phyloP scores from a whole-genome alignment of 495 filamentous ascomycete species.

The Parachaetomium inaequale region DNA sequence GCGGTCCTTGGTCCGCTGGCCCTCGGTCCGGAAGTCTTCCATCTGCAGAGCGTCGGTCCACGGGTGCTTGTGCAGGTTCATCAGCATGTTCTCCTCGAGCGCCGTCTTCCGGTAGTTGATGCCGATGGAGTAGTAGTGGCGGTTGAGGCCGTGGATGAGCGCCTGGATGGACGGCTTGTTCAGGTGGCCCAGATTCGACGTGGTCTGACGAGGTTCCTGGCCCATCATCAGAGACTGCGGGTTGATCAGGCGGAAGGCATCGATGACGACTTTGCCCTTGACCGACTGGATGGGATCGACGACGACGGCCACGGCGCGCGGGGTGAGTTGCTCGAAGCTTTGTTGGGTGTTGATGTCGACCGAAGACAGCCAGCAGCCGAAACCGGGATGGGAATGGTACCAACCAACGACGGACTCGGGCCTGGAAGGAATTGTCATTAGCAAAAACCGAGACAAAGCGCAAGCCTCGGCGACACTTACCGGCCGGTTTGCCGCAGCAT shows the following conservation, averaged over 20 bases:
- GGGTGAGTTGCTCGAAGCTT: slow-evolving; percentile 95
- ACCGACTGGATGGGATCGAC: slow-evolving; percentile 98
- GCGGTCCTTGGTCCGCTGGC: slow-evolving; percentile 73
- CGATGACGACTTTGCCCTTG: slow-evolving; percentile 98
- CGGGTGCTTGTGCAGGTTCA: slow-evolving; percentile 98
- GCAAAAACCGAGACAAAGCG: neutral
- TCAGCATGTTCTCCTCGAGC: slow-evolving; percentile 98
- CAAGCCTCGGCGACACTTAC: slow-evolving; percentile 47
- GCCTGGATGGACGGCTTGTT: slow-evolving; percentile 99
- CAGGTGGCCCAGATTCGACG: slow-evolving; percentile 93
- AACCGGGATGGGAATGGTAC: slow-evolving; percentile 99
- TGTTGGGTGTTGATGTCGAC: slow-evolving; percentile 99
- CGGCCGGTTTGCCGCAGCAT: slow-evolving; percentile 96
- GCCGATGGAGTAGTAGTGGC: slow-evolving; percentile 97
- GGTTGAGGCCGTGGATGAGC: slow-evolving; percentile 96
- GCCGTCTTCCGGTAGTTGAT: slow-evolving; percentile 98
- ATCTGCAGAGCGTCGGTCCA: slow-evolving; percentile 98
- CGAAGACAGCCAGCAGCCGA: slow-evolving; percentile 97
- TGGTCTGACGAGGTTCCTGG: slow-evolving; percentile 96
- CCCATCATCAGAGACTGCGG: slow-evolving; percentile 98
- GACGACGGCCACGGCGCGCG: slow-evolving; percentile 93
- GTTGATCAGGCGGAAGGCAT: slow-evolving; percentile 98
- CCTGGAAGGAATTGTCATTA: slow-evolving; percentile 43
- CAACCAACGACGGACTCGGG: slow-evolving; percentile 96
- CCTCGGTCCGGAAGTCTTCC: slow-evolving; percentile 90